Conservation (phyloP, 2,329 filamentous ascomycete species). For the Trichoderma sp. region DNA sequence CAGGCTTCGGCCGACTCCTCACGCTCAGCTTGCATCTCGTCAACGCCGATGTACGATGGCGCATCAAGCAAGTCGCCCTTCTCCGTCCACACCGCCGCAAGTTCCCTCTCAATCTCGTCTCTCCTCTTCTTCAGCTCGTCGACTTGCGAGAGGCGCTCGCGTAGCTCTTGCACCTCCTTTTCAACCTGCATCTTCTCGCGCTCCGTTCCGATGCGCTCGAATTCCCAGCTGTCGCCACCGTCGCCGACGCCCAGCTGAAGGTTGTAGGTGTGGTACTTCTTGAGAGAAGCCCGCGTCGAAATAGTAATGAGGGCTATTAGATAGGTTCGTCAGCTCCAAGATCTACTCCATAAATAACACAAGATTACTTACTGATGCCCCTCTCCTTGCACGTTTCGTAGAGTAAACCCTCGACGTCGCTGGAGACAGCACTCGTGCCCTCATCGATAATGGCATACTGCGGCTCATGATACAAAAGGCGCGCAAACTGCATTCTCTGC, state of each 20-base stretch:
- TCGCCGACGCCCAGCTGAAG: conserved; percentile 79
- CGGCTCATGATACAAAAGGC: conserved; percentile 91
- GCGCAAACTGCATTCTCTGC: conserved; percentile 87
- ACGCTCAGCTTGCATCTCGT: not conserved
- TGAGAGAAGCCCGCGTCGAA: conserved; percentile 87
- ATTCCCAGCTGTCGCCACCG: conserved; percentile 82
- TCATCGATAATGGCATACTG: conserved; percentile 93
- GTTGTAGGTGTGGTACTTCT: conserved; percentile 93
- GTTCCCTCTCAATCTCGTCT: conserved; percentile 77
- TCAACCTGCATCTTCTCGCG: conserved; percentile 91
- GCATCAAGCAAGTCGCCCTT: conserved; percentile 47
- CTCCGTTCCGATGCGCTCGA: conserved; percentile 90
- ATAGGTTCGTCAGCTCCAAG: not conserved
- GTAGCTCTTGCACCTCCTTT: conserved; percentile 81
- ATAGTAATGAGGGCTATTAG: conserved; percentile 80
- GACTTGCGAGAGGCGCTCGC: conserved; percentile 75
- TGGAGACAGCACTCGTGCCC: conserved; percentile 89
- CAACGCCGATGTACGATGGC: conserved; percentile 40
- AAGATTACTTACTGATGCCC: conserved; percentile 72
- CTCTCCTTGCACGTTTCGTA: conserved; percentile 92
- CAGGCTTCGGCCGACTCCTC: conserved; percentile 12
- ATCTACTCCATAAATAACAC: not conserved
- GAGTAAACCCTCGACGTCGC: conserved; percentile 87
- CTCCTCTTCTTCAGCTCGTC: conserved; percentile 77
- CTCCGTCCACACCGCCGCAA: conserved; percentile 62